Evolutionary conservation across 2,329 filamentous ascomycete species (phyloP).

Genomic region (Epichloe elymi): DNA sequence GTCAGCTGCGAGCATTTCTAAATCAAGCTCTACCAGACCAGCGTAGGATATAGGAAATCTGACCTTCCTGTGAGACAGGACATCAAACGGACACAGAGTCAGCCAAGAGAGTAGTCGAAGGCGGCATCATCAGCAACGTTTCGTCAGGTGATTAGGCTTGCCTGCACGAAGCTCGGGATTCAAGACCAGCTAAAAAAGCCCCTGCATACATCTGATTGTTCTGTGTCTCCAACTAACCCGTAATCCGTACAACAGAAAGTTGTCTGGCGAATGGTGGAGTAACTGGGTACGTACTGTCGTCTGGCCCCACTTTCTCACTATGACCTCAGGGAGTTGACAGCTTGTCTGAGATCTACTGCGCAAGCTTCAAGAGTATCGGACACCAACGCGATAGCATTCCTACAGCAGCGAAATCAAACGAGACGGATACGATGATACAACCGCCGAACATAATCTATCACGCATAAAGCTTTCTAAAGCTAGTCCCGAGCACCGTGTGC

Average conservation of each 20-base stretch:
- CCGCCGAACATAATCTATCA: not conserved
- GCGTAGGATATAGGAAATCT: not conserved
- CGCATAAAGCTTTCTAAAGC: not conserved
- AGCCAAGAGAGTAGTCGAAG: not conserved
- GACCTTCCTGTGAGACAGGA: not conserved
- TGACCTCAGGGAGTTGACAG: slow-evolving; percentile 3
- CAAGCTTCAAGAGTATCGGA: not conserved
- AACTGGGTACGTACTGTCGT: not conserved
- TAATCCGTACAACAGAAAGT: too few species aligned
- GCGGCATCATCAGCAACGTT: not conserved
- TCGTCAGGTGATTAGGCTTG: slow-evolving; percentile 2
- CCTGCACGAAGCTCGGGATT: not conserved
- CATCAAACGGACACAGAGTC: not conserved
- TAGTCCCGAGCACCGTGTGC: not conserved
- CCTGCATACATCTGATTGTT: not conserved
- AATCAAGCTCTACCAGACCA: not conserved
- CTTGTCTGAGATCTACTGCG: not conserved
- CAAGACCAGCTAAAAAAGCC: not conserved
- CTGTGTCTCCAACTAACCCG: too few species aligned
- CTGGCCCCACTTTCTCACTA: not conserved
- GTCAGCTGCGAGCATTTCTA: not conserved
- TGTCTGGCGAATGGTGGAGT: not conserved
- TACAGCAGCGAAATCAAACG: not conserved
- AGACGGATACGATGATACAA: not conserved
- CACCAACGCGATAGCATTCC: not conserved